A percentile compares a stretch with the other conserved stretches of the same genome.
Conservation (phyloP, 2,329 filamentous ascomycete genomes). For the Colletotrichum tofieldiae region DNA sequence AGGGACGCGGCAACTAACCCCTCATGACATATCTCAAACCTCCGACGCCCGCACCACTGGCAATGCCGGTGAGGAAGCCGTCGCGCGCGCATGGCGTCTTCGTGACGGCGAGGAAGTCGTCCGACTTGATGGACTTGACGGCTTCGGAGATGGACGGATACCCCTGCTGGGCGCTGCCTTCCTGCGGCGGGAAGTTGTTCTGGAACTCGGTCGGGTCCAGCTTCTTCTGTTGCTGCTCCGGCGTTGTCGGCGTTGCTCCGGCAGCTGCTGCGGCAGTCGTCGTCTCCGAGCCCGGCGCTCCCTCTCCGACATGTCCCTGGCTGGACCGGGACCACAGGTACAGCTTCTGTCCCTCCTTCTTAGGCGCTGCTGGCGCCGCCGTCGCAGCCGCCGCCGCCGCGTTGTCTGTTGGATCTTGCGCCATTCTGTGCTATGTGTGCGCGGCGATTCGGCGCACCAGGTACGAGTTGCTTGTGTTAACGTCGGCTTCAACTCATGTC, state of each 20-base stretch:
- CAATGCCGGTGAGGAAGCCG: constrained; percentile 87
- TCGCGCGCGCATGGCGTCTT: constrained; percentile 88
- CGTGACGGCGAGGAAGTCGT: constrained; percentile 81
- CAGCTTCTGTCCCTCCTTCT: constrained; percentile 26
- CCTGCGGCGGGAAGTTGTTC: constrained; percentile 42
- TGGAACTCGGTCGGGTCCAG: constrained; percentile 43
- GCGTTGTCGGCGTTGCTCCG: neutral
- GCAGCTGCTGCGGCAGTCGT: constrained; percentile 11
- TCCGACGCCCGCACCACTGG: constrained; percentile 82
- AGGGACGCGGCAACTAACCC: constrained; percentile 67
- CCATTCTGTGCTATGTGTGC: constrained; percentile 18
- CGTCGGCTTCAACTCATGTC: neutral
- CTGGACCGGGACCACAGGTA: constrained; percentile 30
- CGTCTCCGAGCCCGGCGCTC: constrained; percentile 42
- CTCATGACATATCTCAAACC: constrained; percentile 81
- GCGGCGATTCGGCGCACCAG: neutral
- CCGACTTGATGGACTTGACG: constrained; percentile 75
- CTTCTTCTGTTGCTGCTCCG: constrained; percentile 12
- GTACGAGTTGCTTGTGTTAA: neutral
- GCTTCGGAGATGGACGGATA: constrained; percentile 69
- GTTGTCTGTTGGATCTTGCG: constrained; percentile 32
- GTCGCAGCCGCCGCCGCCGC: neutral
- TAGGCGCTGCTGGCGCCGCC: neutral
- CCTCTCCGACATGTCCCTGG: constrained; percentile 36
- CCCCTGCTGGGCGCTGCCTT: constrained; percentile 46